These are phyloP conservation scores for Bassia scoparia DNA, from an alignment of 148 eudicot species.

Conservation along the genomic window DNA sequence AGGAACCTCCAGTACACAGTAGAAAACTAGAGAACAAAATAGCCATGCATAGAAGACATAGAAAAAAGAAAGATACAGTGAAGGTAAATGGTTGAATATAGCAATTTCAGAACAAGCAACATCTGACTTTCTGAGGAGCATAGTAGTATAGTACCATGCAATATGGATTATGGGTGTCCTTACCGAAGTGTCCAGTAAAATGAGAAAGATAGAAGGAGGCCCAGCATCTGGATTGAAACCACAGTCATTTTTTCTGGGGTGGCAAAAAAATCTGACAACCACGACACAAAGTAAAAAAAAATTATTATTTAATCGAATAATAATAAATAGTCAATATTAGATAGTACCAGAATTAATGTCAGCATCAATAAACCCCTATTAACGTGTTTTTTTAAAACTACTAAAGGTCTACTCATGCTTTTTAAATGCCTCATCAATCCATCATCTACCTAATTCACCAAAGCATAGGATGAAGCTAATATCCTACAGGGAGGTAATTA, in stretches of 20 bases:
- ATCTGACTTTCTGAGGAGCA: neutral
- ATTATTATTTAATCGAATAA: too few relatives aligned
- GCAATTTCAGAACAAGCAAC: neutral
- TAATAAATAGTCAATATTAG: neutral
- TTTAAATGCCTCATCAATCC: neutral
- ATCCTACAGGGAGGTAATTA: neutral
- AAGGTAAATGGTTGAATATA: too few relatives aligned
- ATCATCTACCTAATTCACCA: neutral
- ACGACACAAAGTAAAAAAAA: neutral
- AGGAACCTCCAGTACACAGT: too few relatives aligned
- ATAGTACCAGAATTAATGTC: neutral
- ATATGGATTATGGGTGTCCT: constrained; percentile 7
- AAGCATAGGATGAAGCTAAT: neutral
- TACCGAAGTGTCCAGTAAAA: constrained; percentile 81
- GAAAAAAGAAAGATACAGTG: neutral
- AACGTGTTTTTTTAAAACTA: neutral
- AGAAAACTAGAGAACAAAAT: neutral
- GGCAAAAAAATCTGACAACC: constrained; percentile 75
- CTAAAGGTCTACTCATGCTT: too few relatives aligned
- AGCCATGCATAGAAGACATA: neutral
- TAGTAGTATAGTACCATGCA: neutral
- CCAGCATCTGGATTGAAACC: constrained; percentile 93
- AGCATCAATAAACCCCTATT: neutral
- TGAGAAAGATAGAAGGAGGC: constrained; percentile 91
- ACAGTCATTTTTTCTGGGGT: constrained; percentile 86